Conservation (phyloP, 257 asterid species). For the Solanum sparsipilum region DNA sequence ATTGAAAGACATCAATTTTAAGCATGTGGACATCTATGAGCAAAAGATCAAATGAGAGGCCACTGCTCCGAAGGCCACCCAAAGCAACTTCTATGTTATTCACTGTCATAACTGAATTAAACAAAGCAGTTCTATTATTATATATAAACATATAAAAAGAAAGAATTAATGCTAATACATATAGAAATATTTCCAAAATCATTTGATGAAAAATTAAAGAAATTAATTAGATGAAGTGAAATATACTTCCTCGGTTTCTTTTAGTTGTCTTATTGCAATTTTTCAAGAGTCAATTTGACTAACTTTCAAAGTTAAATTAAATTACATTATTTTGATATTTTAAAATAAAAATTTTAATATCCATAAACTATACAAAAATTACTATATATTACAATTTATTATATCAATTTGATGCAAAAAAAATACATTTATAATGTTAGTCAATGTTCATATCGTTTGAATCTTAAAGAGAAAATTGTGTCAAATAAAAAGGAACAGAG, state of each 20-base stretch:
- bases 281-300: too few species aligned
- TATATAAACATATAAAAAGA: neutral
- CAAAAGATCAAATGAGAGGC: neutral
- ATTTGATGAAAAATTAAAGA: neutral
- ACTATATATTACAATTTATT: too few species aligned
- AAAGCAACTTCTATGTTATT: neutral
- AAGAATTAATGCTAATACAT: neutral
- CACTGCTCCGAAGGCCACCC: neutral
- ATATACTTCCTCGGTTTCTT: too few species aligned
- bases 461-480: too few species aligned
- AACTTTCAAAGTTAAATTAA: too few species aligned
- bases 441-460: neutral
- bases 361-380: too few species aligned
- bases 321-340: too few species aligned
- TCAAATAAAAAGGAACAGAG: too few species aligned
- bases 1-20: conserved; percentile 37
- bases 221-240: neutral
- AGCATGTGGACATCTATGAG: conserved; percentile 51
- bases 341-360: too few species aligned
- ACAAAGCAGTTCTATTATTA: neutral
- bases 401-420: too few species aligned
- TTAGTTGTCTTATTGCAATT: too few species aligned
- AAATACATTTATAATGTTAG: too few species aligned
- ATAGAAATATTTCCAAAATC: neutral
- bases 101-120: neutral